A percentile compares a stretch with the other conserved stretches of the same genome.
Evolutionary conservation across 352 stramenopile species (phyloP).

Genomic region (Globisporangium abappressorium): DNA sequence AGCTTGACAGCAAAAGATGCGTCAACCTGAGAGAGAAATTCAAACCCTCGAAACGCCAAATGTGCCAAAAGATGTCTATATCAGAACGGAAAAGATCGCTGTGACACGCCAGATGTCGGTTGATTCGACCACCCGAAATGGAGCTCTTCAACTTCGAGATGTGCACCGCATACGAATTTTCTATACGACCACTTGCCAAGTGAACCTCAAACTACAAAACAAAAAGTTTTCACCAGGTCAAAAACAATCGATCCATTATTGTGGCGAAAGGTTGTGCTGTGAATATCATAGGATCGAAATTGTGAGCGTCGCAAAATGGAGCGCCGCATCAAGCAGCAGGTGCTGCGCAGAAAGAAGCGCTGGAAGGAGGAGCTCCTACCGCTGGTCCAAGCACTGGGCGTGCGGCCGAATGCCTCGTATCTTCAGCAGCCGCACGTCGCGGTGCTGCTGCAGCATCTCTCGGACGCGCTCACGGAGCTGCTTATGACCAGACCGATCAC

Average conservation of each 20-base stretch:
- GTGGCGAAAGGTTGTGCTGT: not conserved
- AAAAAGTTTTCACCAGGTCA: not conserved
- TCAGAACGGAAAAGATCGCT: too few species aligned
- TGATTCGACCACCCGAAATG: too few species aligned
- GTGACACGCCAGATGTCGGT: too few species aligned
- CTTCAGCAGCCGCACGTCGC: constrained; percentile 29
- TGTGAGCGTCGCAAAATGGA: constrained; percentile 1
- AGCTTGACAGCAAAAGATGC: too few species aligned
- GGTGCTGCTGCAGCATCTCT: constrained; percentile 50
- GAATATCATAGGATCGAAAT: not conserved
- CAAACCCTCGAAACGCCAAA: too few species aligned
- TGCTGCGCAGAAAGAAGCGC: constrained; percentile 19
- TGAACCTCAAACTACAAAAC: not conserved
- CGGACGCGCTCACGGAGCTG: constrained; percentile 39
- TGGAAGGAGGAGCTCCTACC: constrained; percentile 31
- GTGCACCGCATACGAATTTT: not conserved
- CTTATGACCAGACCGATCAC: constrained; percentile 44
- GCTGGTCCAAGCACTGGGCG: constrained; percentile 22
- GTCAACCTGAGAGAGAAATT: too few species aligned
- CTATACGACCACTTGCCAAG: not conserved
- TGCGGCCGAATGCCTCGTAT: constrained; percentile 39
- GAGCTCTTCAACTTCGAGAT: too few species aligned
- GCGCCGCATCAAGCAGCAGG: constrained; percentile 2
- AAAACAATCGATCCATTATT: not conserved
- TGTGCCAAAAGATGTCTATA: too few species aligned